Base-by-base conservation (phyloP, 345 rosid genomes). In the Ceriops zippeliana region DNA sequence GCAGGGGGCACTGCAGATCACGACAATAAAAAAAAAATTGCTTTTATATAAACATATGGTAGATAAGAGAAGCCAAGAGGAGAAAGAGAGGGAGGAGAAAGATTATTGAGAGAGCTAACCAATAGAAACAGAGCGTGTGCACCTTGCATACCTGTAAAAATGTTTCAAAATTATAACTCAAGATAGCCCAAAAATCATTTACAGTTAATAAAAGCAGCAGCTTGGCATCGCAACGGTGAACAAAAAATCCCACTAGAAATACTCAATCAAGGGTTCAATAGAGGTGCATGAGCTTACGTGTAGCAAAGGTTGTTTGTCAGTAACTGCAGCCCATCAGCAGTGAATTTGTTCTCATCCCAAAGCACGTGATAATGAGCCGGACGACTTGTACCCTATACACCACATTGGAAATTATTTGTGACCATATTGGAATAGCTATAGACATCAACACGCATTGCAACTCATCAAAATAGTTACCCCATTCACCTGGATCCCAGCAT, bases 331-430 rank as follows among this genome's bases (percentile, higher is more conserved):
- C 85, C 93, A 84, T 96, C 99, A 7, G 99, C 99, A 19, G 90
- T 76, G 60, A 96, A 96, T 60, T 96, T 89, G 86, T 96, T 96
- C 76, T 96, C 99, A 71, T 96, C 99, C 98, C 99, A 96, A 10
- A 96, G 85, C 53, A 96, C 98, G 67, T 96, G 99, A 70, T 92
- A 96, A 75, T 96, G 99, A 2, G 99, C 98, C 0, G 98, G 99
- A 31, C 98, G 96, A 70, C 98, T 90, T 20, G 98, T 92, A 1
- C 98, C 98, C 99, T 95, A 82, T 65, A 61, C 64, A 1, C 24
- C 19, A 4, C n/a, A 19, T 53, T 20, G 34, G 46, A 7, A 2
- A 24, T 56, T 10, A 4, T 4, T 22, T 22, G 31, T 21, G 28
- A 5, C 59, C 6, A 19, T 35, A 61, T 73, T 38, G 62, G 63